Evolutionary conservation across 805 yeast species (phyloP).

Genomic region (Clavispora phyllophila): DNA sequence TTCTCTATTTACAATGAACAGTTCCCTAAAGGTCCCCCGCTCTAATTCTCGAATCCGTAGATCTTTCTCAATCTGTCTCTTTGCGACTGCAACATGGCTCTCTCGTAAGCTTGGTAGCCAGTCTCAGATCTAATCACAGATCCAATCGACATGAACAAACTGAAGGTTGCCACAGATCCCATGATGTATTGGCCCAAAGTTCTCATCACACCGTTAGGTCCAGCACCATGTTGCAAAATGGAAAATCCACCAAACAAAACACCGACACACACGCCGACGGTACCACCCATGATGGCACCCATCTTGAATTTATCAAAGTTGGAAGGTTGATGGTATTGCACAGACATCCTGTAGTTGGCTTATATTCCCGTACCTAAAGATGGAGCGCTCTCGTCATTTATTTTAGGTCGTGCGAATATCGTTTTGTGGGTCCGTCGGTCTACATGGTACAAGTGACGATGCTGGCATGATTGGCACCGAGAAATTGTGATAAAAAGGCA

Average conservation of each 20-base stretch:
- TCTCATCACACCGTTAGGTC: slow-evolving; percentile 95
- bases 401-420: neutral
- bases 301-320: slow-evolving; percentile 95
- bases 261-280: slow-evolving; percentile 93
- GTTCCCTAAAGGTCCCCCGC: neutral
- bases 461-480: too few species aligned
- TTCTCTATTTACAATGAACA: slow-evolving; percentile 3
- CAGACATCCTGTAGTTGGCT: slow-evolving; percentile 9
- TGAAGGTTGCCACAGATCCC: slow-evolving; percentile 96
- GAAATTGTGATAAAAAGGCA: too few species aligned
- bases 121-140: slow-evolving; percentile 81
- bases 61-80: slow-evolving; percentile 13
- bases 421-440: neutral
- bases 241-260: slow-evolving; percentile 91
- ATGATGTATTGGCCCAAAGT: slow-evolving; percentile 94
- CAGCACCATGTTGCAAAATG: slow-evolving; percentile 91
- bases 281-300: slow-evolving; percentile 95
- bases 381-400: neutral
- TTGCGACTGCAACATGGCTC: slow-evolving; percentile 12
- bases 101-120: slow-evolving; percentile 19
- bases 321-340: slow-evolving; percentile 55
- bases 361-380: neutral
- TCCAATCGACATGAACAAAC: slow-evolving; percentile 94
- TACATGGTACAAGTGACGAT: too few species aligned
- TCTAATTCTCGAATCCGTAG: slow-evolving; percentile 13